Evolutionary conservation across 2,329 filamentous ascomycete species (phyloP).

Genomic region (Penicillium verrucosum): DNA sequence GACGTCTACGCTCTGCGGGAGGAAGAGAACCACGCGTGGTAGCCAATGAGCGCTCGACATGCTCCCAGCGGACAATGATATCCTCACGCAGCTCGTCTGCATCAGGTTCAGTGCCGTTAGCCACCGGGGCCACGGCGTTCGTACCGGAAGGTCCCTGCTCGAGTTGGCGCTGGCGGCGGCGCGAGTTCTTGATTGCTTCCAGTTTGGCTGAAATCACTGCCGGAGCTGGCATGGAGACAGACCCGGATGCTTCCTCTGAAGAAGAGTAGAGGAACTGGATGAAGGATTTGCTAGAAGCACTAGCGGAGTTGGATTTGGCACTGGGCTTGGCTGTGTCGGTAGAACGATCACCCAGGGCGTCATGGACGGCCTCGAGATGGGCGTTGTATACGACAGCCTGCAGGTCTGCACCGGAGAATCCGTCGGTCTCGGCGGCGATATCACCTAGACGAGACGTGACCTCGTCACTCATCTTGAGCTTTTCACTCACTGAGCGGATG

Average conservation of each 20-base stretch:
- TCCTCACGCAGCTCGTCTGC: conserved; percentile 53
- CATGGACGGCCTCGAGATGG: conserved; percentile 94
- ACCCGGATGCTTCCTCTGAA: conserved; percentile 51
- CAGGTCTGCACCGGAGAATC: conserved; percentile 90
- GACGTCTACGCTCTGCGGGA: conserved; percentile 66
- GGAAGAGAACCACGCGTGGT: conserved; percentile 81
- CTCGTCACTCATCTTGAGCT: conserved; percentile 69
- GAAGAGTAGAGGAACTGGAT: conserved; percentile 79
- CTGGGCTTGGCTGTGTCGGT: conserved; percentile 40
- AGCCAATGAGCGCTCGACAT: conserved; percentile 73
- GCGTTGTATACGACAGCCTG: conserved; percentile 95
- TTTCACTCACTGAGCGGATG: conserved; percentile 74
- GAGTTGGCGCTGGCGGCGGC: conserved; percentile 59
- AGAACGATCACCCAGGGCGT: conserved; percentile 65
- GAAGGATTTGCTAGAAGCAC: conserved; percentile 51
- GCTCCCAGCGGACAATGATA: conserved; percentile 78
- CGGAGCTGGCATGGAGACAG: conserved; percentile 67
- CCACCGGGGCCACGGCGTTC: conserved; percentile 13
- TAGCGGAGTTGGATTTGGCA: conserved; percentile 29
- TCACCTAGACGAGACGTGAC: conserved; percentile 65
- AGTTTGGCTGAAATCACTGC: conserved; percentile 79
- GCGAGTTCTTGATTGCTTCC: conserved; percentile 69
- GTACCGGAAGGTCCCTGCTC: conserved; percentile 35
- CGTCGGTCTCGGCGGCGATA: conserved; percentile 75
- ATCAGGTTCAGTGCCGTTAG: conserved; percentile 23